A percentile compares a stretch with the other conserved stretches of the same genome.
These are phyloP conservation scores for Danielia oregonensis DNA, from an alignment of 805 yeast species.

Conservation along the genomic window DNA sequence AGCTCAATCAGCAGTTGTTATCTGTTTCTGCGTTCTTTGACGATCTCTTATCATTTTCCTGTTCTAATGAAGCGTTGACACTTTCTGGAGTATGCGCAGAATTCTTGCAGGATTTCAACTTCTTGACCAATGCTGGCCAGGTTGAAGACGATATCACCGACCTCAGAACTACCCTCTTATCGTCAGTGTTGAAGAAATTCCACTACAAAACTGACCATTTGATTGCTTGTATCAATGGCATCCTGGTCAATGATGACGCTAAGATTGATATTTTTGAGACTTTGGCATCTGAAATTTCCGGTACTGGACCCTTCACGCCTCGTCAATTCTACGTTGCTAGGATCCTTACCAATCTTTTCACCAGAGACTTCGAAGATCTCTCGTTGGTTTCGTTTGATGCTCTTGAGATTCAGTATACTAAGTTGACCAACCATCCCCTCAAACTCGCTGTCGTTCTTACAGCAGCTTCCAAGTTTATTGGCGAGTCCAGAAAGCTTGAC, in stretches of 20 bases:
- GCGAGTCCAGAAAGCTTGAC: slow-evolving; percentile 37
- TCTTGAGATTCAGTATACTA: slow-evolving; percentile 31
- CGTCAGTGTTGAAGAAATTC: not conserved
- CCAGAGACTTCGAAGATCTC: slow-evolving; percentile 24
- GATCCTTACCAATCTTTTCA: slow-evolving; percentile 27
- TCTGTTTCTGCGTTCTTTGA: not conserved
- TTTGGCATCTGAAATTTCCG: slow-evolving; percentile 6
- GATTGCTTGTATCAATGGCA: not conserved
- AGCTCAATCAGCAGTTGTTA: not conserved
- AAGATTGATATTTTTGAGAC: not conserved
- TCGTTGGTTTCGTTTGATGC: slow-evolving; percentile 19
- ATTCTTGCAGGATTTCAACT: slow-evolving; percentile 7
- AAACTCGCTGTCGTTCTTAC: slow-evolving; percentile 26
- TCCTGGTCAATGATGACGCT: not conserved
- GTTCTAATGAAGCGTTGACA: not conserved
- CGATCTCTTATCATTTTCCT: not conserved
- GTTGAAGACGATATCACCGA: not conserved
- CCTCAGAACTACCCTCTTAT: not conserved
- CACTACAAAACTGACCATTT: not conserved
- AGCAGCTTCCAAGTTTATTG: slow-evolving; percentile 35
- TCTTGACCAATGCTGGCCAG: slow-evolving; percentile 4
- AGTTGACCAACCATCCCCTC: slow-evolving; percentile 27
- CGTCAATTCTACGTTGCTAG: slow-evolving; percentile 13
- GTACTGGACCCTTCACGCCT: slow-evolving; percentile 10
- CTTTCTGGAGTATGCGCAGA: slow-evolving; percentile 1